Evolutionary conservation across 2,329 filamentous ascomycete genomes (phyloP), one percentile per base, ranked within the genome.

Genomic region (Diaporthe citrichinensis): DNA sequence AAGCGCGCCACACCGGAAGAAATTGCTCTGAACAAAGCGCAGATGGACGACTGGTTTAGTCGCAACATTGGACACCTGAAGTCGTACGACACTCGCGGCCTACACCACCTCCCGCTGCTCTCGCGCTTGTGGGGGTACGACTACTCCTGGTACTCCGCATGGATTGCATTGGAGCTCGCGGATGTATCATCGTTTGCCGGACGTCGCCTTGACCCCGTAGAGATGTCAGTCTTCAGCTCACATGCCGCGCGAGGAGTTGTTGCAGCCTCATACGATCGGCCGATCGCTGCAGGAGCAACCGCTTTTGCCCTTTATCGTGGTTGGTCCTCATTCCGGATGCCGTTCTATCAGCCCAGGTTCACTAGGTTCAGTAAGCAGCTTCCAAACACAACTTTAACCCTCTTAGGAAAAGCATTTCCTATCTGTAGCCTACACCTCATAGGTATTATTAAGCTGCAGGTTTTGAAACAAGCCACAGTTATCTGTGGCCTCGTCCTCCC

Each of bases 291-390:
- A 12, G 72, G 72, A 14, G 61, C 46, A 34, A 74, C 61, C 8
- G 23, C 39, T 10, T 69, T 69, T 49, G 28, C 53, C 51, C 28
- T 69, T 17, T 74, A 39, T 36, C 61, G 51, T 8, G 72, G 72
- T n/a, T 65, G 51, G 25, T 53, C 51, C n/a, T 58, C 72, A 4
- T 74, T 46, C 36, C 39, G 72, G 6, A 58, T 74, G 61, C 61
- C 72, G 12, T 74, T 74, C 28, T 74, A 74, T 23, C 61, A 74
- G 61, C 72, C 72, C 23, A 68, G 39, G 14, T 74, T 69, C 20
- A 65, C 36, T 15, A 41, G 10, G 20, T 58, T 68, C 25, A 28
- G 31, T 31, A 31, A 31, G 31, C 31, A 31, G 31, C 31, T 31
- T 31, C 31, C 31, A 31, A 3, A 31, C 5, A 31, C 31, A 31